phyloP scores from a whole-genome alignment of 1,284 basidiomycete genomes.

The Gastroboletus turbinatus region DNA sequence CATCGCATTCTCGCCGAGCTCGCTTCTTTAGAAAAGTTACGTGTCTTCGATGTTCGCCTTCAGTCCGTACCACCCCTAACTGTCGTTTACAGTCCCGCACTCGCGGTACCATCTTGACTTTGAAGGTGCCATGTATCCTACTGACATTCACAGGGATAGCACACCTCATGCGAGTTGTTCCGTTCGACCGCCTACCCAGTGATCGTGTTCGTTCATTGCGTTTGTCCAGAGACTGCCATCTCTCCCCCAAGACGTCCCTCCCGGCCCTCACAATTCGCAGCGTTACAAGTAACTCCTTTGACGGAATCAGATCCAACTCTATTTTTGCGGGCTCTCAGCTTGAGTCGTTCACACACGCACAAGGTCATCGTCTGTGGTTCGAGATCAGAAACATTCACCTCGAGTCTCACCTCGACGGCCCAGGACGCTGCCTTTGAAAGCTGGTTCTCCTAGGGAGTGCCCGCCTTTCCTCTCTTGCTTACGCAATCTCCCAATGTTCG shows the following conservation, averaged over 20 bases:
- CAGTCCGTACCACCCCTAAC: conserved; percentile 8
- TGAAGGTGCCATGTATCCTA: conserved; percentile 42
- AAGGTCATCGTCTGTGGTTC: conserved; percentile 38
- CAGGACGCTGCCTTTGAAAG: conserved; percentile 32
- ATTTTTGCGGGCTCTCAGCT: conserved; percentile 32
- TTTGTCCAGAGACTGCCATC: conserved; percentile 38
- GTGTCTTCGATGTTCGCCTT: conserved; percentile 40
- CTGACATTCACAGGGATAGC: neutral
- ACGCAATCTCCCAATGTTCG: conserved; percentile 28
- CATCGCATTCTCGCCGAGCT: conserved; percentile 36
- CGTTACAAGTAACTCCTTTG: conserved; percentile 40
- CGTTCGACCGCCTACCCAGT: conserved; percentile 35
- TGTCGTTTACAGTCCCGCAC: conserved; percentile 12
- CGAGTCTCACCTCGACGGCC: conserved; percentile 30
- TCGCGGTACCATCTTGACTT: conserved; percentile 34
- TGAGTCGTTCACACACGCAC: conserved; percentile 38
- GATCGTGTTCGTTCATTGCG: conserved; percentile 31
- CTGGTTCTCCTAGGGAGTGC: conserved; percentile 41
- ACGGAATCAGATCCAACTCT: conserved; percentile 31
- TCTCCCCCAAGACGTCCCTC: conserved; percentile 16
- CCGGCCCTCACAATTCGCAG: conserved; percentile 35
- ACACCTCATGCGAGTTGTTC: conserved; percentile 24
- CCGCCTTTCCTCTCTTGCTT: conserved; percentile 37
- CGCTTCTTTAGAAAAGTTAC: conserved; percentile 33
- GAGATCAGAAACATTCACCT: conserved; percentile 40